Evolutionary conservation across 495 filamentous ascomycete species (phyloP).

Genomic region (Rostrohypoxylon terebratum): DNA sequence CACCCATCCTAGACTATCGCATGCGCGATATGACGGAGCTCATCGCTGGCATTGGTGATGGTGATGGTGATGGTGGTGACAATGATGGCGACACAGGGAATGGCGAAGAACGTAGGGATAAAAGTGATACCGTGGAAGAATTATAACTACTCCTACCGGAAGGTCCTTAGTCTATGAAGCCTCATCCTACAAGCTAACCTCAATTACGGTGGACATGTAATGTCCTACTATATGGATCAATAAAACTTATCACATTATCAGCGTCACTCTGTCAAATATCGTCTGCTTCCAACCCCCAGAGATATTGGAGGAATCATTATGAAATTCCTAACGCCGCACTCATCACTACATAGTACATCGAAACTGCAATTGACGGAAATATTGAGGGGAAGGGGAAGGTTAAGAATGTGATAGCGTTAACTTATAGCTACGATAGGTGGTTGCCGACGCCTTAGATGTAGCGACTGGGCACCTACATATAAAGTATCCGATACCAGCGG

Average conservation of each 20-base stretch:
- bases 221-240: not conserved
- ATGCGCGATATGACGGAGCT: conserved; percentile 67
- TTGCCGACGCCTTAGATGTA: too few relatives aligned
- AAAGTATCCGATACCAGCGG: not conserved
- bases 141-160: conserved; percentile 1
- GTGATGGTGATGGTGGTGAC: conserved; percentile 1
- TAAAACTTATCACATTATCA: not conserved
- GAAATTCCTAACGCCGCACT: too few relatives aligned
- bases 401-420: too few relatives aligned
- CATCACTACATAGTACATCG: too few relatives aligned
- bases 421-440: too few relatives aligned
- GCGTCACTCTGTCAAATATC: not conserved
- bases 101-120: not conserved
- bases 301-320: not conserved
- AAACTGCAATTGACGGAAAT: too few relatives aligned
- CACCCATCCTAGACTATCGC: conserved; percentile 66
- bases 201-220: not conserved
- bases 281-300: not conserved
- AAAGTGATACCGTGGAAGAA: not conserved
- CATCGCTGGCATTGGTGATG: conserved; percentile 47
- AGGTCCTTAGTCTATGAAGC: not conserved
- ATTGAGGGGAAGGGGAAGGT: too few relatives aligned
- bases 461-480: not conserved
- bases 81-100: not conserved
- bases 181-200: not conserved